Percentiles rank a stretch among this genome's conserved stretches.
phyloP scores from a whole-genome alignment of 1,139 yeast genomes.

The Nakaseomyces sp. region DNA sequence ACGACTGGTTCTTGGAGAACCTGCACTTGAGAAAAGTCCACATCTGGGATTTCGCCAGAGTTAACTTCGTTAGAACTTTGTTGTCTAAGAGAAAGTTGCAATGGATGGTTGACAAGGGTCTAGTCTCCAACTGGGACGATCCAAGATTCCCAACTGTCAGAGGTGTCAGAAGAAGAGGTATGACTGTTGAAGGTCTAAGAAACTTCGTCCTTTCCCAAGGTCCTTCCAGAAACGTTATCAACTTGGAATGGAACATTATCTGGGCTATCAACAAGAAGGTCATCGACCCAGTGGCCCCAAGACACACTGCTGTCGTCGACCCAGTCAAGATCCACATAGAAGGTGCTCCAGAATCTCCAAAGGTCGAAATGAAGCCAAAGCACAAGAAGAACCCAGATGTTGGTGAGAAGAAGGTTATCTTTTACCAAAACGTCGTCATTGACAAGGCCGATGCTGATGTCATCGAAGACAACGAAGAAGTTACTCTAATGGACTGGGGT shows the following conservation, averaged over 20 bases:
- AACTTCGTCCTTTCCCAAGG: slow-evolving; percentile 92
- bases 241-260: slow-evolving; percentile 91
- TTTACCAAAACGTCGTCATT: slow-evolving; percentile 53
- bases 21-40: slow-evolving; percentile 80
- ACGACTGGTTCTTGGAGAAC: slow-evolving; percentile 86
- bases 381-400: slow-evolving; percentile 94
- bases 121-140: slow-evolving; percentile 92
- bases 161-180: slow-evolving; percentile 98
- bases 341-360: slow-evolving; percentile 60
- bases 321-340: slow-evolving; percentile 55
- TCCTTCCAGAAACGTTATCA: slow-evolving; percentile 91
- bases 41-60: slow-evolving; percentile 96
- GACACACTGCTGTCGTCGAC: slow-evolving; percentile 75
- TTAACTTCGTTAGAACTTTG: slow-evolving; percentile 89
- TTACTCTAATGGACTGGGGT: slow-evolving; percentile 99
- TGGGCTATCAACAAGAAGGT: slow-evolving; percentile 97
- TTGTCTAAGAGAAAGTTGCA: slow-evolving; percentile 94
- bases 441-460: slow-evolving; percentile 86
- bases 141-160: slow-evolving; percentile 98
- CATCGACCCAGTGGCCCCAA: slow-evolving; percentile 93
- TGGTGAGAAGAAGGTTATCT: slow-evolving; percentile 75
- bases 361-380: slow-evolving; percentile 69
- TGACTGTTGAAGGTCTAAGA: slow-evolving; percentile 94
- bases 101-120: slow-evolving; percentile 90
- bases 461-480: slow-evolving; percentile 69